Percentiles rank a stretch among this genome's conserved stretches.
These are phyloP conservation scores for Kwoniella sp. DNA, from an alignment of 768 basidiomycete genomes.

Conservation along the genomic window DNA sequence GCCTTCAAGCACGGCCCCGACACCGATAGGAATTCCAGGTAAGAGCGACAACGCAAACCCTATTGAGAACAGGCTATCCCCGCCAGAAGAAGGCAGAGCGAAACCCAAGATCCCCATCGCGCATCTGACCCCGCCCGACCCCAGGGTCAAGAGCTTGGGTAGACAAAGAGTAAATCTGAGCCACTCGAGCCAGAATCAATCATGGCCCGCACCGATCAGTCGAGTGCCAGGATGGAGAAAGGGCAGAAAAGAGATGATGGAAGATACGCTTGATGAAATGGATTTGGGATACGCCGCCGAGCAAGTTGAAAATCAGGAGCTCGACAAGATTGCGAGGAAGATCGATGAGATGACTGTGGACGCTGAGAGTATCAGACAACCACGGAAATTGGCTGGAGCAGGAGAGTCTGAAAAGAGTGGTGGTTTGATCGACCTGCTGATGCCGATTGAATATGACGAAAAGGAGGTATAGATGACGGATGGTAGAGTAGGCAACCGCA, in stretches of 20 bases:
- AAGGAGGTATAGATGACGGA: not conserved
- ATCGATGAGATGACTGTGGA: not conserved
- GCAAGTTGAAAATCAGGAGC: not conserved
- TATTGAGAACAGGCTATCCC: not conserved
- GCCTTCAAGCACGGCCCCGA: conserved; percentile 15
- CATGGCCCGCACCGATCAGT: conserved; percentile 35
- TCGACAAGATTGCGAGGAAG: not conserved
- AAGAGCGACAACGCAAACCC: not conserved
- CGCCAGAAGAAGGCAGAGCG: not conserved
- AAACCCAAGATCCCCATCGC: not conserved
- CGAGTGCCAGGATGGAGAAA: conserved; percentile 43
- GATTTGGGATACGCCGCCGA: not conserved
- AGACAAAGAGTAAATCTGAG: not conserved
- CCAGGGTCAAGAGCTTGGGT: not conserved
- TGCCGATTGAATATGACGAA: not conserved
- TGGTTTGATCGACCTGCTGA: not conserved
- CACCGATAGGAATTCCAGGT: not conserved
- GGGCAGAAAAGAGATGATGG: conserved; percentile 46
- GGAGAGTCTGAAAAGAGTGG: not conserved
- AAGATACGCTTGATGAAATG: conserved; percentile 43
- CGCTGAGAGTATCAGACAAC: not conserved
- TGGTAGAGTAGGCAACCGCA: not conserved
- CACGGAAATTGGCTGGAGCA: not conserved
- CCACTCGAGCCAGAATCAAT: conserved; percentile 11
- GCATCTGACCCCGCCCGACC: conserved; percentile 18